Conservation (phyloP, 2,329 filamentous ascomycete genomes). For the Tolypocladium paradoxum region DNA sequence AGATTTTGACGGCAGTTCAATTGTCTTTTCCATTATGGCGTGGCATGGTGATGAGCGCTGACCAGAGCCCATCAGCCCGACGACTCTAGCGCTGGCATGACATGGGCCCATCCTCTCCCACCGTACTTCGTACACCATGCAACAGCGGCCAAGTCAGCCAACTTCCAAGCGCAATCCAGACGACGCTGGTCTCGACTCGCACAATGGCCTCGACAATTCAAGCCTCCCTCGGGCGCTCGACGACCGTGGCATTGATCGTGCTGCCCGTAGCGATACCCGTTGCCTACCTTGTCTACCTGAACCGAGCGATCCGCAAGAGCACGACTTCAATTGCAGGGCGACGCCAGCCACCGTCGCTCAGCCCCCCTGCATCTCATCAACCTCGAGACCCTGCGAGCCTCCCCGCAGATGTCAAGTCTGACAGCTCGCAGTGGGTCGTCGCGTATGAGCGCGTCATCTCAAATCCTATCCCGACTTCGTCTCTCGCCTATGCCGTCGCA, state of each 20-base stretch:
- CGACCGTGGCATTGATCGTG: neutral
- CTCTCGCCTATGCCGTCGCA: slow-evolving; percentile 1
- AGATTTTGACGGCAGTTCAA: neutral
- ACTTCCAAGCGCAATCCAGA: too few relatives aligned
- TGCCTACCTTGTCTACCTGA: slow-evolving; percentile 6
- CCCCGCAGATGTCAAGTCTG: slow-evolving; percentile 9
- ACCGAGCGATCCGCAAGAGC: slow-evolving; percentile 3
- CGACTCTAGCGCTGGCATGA: neutral
- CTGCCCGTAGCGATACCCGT: slow-evolving; percentile 5
- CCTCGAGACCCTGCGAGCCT: slow-evolving; percentile 6
- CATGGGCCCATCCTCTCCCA: neutral
- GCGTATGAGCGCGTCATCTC: slow-evolving; percentile 18
- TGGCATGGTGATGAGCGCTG: neutral
- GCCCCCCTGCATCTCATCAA: neutral
- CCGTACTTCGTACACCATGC: neutral
- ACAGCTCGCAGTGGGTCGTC: slow-evolving; percentile 14
- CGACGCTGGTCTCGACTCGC: too few relatives aligned
- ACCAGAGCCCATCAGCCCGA: neutral
- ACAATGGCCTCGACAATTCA: neutral
- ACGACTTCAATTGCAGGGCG: slow-evolving; percentile 4
- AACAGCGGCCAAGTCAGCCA: neutral
- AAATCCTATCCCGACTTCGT: slow-evolving; percentile 7
- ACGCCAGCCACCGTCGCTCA: neutral
- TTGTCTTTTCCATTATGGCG: neutral
- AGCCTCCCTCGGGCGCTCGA: neutral